Evolutionary conservation across 2,329 filamentous ascomycete genomes (phyloP).

Genomic region (Botryotinia narcissicola): DNA sequence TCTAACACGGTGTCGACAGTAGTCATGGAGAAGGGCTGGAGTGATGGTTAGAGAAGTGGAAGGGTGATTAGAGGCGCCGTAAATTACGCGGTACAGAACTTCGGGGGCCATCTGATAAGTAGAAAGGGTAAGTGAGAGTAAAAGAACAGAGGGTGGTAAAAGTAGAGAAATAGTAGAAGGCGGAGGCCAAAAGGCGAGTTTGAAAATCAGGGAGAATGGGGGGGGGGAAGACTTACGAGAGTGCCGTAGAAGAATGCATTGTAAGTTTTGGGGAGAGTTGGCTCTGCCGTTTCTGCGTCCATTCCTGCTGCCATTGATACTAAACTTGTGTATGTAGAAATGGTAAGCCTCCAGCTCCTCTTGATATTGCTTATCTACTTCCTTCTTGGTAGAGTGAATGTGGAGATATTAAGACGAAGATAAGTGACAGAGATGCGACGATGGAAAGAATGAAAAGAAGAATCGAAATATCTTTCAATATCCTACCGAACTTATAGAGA

Average conservation of each 20-base stretch:
- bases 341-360: neutral
- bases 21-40: constrained; percentile 72
- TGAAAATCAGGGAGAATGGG: neutral
- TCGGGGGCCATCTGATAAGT: constrained; percentile 68
- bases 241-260: constrained; percentile 33
- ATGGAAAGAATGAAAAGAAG: neutral
- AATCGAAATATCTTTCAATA: neutral
- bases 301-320: neutral
- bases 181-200: neutral
- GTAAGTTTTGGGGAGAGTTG: constrained; percentile 14
- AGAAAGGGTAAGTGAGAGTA: neutral
- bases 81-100: constrained; percentile 83
- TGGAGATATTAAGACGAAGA: neutral
- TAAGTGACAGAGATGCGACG: neutral
- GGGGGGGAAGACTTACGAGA: constrained; percentile 5
- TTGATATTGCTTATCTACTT: neutral
- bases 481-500: neutral
- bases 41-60: constrained; percentile 56
- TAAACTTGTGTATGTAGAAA: neutral
- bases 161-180: constrained; percentile 17
- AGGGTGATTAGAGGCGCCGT: constrained; percentile 45
- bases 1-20: constrained; percentile 68
- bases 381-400: neutral
- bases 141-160: neutral
- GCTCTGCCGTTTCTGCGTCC: constrained; percentile 21